Conservation (phyloP, 306 rosid species). For the Alnus rubra region DNA sequence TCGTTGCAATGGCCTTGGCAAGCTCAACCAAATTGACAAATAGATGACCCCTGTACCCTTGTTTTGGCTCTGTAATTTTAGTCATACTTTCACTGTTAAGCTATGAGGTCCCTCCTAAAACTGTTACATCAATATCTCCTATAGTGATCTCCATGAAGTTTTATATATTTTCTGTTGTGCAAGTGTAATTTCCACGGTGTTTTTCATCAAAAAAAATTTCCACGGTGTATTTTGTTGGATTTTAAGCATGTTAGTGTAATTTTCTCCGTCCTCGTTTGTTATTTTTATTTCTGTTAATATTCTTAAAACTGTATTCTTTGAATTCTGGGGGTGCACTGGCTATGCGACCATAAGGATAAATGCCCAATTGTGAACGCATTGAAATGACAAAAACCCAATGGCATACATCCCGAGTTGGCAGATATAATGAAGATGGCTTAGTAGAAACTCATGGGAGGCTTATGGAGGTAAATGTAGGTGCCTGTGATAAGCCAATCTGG, state of each 20-base stretch:
- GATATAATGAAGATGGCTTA: too few relatives aligned
- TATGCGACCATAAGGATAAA: neutral
- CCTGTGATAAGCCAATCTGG: too few relatives aligned
- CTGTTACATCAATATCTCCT: neutral
- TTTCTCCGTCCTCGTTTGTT: neutral
- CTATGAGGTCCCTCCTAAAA: neutral
- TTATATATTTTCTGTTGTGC: neutral
- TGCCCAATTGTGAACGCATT: too few relatives aligned
- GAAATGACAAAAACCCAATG: neutral
- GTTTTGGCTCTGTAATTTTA: slow-evolving; percentile 3
- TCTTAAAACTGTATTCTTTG: neutral
- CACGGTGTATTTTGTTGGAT: neutral
- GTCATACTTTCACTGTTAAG: neutral
- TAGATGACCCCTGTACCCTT: neutral
- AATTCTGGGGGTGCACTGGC: neutral
- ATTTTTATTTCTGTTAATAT: neutral
- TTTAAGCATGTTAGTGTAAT: neutral
- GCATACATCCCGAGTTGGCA: neutral
- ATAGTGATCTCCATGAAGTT: neutral
- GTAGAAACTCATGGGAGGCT: too few relatives aligned
- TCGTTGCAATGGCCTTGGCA: slow-evolving; percentile 88
- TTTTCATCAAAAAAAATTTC: too few relatives aligned
- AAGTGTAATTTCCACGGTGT: neutral
- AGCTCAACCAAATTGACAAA: slow-evolving; percentile 92
- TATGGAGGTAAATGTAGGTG: too few relatives aligned